phyloP scores from a whole-genome alignment of 2,329 filamentous ascomycete species.

The Metarhizium album region DNA sequence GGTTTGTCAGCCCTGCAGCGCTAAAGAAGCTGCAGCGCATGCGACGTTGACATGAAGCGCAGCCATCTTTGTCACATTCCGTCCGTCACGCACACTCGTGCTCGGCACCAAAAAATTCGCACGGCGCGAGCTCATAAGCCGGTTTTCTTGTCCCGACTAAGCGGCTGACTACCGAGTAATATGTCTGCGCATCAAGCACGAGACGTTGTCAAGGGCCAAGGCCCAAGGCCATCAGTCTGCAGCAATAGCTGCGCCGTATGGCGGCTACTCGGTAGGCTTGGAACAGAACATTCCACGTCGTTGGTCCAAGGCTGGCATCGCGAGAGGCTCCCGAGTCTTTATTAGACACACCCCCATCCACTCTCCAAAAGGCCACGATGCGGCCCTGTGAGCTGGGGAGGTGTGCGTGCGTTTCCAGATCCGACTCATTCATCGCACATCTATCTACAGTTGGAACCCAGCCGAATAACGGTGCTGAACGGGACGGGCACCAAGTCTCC shows the following conservation, averaged over 20 bases:
- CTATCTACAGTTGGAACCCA: neutral
- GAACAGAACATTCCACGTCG: neutral
- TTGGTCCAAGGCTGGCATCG: neutral
- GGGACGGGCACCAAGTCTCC: neutral
- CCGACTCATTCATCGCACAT: neutral
- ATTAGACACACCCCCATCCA: neutral
- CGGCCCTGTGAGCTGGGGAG: neutral
- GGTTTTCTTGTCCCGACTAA: no score
- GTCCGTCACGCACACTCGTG: neutral
- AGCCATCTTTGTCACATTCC: neutral
- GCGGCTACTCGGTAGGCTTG: no score
- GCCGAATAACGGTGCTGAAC: neutral
- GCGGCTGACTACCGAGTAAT: no score
- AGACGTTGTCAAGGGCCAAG: no score
- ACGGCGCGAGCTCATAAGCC: no score
- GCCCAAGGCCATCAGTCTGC: no score
- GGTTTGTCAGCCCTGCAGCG: neutral
- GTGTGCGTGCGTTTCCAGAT: neutral
- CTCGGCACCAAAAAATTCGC: no score
- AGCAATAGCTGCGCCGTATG: no score
- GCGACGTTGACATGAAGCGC: neutral
- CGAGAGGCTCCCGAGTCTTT: neutral
- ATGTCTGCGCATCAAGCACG: no score
- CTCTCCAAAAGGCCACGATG: neutral
- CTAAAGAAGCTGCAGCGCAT: neutral